Conservation (phyloP, 2,329 filamentous ascomycete genomes). For the Laburnicola sp. region DNA sequence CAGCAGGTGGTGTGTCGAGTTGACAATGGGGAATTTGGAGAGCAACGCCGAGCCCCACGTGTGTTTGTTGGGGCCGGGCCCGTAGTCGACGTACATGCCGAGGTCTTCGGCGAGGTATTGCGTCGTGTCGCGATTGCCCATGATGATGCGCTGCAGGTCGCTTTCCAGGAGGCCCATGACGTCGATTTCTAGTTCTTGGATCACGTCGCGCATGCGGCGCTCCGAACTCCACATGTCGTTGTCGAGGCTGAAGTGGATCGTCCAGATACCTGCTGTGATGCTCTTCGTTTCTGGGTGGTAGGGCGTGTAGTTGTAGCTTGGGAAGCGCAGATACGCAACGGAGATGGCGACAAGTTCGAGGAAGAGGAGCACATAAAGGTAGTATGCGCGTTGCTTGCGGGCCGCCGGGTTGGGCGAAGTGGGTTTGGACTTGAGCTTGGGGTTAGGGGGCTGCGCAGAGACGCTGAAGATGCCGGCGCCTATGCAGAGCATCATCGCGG, state of each 20-base stretch:
- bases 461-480: constrained; percentile 80
- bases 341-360: constrained; percentile 80
- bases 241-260: constrained; percentile 95
- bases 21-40: constrained; percentile 96
- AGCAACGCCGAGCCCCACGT: constrained; percentile 93
- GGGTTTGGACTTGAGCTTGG: constrained; percentile 50
- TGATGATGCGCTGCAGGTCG: constrained; percentile 96
- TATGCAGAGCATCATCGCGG: constrained; percentile 78
- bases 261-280: constrained; percentile 96
- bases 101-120: constrained; percentile 94
- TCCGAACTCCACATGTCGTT: constrained; percentile 99
- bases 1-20: constrained; percentile 93
- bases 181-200: constrained; percentile 95
- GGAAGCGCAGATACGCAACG: constrained; percentile 87
- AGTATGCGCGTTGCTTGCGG: constrained; percentile 64
- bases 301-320: constrained; percentile 85
- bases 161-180: constrained; percentile 93
- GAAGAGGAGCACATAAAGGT: constrained; percentile 70
- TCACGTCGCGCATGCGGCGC: constrained; percentile 85
- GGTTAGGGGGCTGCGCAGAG: constrained; percentile 54
- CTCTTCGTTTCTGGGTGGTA: constrained; percentile 87
- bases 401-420: constrained; percentile 51
- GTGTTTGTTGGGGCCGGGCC: constrained; percentile 97
- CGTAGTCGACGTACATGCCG: constrained; percentile 98
- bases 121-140: constrained; percentile 96